Evolutionary conservation across 192 early-diverging fungal genomes (phyloP), one percentile per base, ranked within the genome.

Genomic region (Umbelopsis sp.): DNA sequence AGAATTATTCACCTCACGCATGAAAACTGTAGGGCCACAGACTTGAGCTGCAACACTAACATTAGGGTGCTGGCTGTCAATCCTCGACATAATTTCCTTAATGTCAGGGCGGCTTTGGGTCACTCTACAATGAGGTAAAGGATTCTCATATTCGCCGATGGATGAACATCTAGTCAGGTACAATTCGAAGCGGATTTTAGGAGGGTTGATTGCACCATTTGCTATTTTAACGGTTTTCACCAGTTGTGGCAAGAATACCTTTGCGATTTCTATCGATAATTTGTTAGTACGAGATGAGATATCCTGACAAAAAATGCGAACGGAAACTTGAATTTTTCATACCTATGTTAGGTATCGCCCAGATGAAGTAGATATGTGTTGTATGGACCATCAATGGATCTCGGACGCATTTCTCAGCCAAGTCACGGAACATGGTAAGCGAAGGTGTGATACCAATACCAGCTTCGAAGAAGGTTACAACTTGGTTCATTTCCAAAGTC

Each of bases 371-470:
- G 43, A 83, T 75, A 5, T 70, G 17, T n/a, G 72, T 65, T 4
- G 79, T 81, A 4, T 62, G 29, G 0, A 74, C 76, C 14, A 77
- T 65, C 17, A 56, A 32, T 16, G 71, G 36, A 38, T 68, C 71
- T 8, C 45, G 29, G 2, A 71, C 29, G 45, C 74, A 71, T 56
- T 71, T 43, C 26, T 81, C 82, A 7, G 75, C 74, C 21, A 78
- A 72, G 25, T 83, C 71, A 12, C 74, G 62, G 21, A 81, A 73
- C 20, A 83, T 50, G 36, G 79, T 71, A 26, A 83, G 53, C 10
- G 74, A 75, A 43, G 82, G 82, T 10, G 82, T 83, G 29, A 81
- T 73, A 50, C 82, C 82, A 38, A 83, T 81, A 38, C 82, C 82
- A 68, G 73, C 71, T 32, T 71, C 68, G 29, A 78, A 65, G 9